These are phyloP conservation scores for Plasmodium gonderi DNA, from an alignment of 169 alveolate species.

Conservation along the genomic window DNA sequence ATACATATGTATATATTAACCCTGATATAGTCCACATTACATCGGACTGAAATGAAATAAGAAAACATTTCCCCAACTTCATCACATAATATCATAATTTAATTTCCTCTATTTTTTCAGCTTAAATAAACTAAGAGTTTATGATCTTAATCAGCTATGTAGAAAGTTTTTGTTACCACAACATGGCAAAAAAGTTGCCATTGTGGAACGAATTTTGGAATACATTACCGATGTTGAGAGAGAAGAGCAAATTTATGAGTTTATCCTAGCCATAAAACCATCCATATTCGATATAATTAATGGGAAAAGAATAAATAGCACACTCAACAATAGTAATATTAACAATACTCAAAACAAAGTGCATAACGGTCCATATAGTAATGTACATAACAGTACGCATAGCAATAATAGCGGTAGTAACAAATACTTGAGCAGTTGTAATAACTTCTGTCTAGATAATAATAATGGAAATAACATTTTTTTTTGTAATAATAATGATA, in stretches of 20 bases:
- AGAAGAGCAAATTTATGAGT: constrained; percentile 70
- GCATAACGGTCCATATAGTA: background rate
- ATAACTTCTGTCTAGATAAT: background rate
- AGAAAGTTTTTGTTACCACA: constrained; percentile 62
- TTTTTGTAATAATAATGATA: constrained; percentile 12
- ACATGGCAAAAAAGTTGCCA: constrained; percentile 65
- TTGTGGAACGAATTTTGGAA: constrained; percentile 68
- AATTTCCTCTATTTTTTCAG: constrained; percentile 9
- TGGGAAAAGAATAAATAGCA: constrained; percentile 17
- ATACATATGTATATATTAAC: too few species aligned
- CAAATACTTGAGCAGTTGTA: constrained; percentile 4
- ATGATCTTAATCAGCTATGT: constrained; percentile 70
- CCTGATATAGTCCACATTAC: too few species aligned
- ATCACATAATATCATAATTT: background rate
- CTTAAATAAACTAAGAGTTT: constrained; percentile 69
- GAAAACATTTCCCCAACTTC: background rate
- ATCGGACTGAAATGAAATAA: background rate
- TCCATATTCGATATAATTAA: constrained; percentile 45
- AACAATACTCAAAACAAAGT: background rate
- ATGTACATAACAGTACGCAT: background rate
- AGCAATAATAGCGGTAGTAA: background rate
- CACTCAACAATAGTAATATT: background rate
- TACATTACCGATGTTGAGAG: constrained; percentile 62
- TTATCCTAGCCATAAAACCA: constrained; percentile 47
- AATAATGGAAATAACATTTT: background rate